phyloP scores from a whole-genome alignment of 2,329 filamentous ascomycete species.

The Cadophora malorum region DNA sequence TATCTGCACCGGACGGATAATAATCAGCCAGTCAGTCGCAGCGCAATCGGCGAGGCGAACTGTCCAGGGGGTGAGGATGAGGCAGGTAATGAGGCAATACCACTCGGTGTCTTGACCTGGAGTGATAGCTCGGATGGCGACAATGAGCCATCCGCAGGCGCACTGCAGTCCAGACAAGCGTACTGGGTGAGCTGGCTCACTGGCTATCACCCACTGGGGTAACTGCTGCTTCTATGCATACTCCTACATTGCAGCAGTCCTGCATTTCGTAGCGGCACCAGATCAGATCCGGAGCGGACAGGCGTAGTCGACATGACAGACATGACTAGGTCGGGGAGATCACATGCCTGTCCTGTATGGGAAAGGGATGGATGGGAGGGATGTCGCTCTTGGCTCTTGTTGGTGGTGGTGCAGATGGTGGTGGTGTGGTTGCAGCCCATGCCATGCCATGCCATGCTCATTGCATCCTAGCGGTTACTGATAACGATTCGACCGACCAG shows the following conservation, averaged over 20 bases:
- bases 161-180: background rate
- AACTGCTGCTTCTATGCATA: background rate
- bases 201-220: background rate
- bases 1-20: conserved; percentile 10
- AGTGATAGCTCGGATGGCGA: conserved; percentile 13
- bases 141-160: background rate
- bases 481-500: conserved; percentile 3
- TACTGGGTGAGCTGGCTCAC: conserved; percentile 1
- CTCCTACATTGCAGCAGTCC: conserved; percentile 7
- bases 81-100: background rate
- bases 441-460: background rate
- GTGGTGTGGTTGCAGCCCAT: conserved; percentile 1
- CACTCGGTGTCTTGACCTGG: conserved; percentile 8
- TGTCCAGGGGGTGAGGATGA: background rate
- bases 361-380: background rate
- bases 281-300: conserved; percentile 2
- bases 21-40: conserved; percentile 15
- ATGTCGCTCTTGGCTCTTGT: conserved; percentile 1
- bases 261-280: conserved; percentile 1
- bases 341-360: conserved; percentile 4
- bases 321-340: conserved; percentile 8
- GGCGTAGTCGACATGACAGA: background rate
- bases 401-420: background rate
- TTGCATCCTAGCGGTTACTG: conserved; percentile 2
- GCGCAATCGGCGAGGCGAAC: conserved; percentile 15